Evolutionary conservation across 495 filamentous ascomycete genomes (phyloP).

Genomic region (Trichoderma gamsii): DNA sequence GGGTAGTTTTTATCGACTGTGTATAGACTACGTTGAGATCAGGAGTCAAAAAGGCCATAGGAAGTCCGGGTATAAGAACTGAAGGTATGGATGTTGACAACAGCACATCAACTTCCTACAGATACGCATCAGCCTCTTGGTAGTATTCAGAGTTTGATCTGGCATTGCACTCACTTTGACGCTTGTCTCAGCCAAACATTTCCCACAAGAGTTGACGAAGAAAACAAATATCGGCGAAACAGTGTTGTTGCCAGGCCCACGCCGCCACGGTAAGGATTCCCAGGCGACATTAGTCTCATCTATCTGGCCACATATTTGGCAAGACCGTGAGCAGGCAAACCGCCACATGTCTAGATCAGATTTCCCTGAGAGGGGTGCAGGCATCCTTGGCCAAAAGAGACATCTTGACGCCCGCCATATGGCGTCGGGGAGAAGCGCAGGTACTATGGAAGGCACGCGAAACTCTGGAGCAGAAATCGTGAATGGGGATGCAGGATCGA

Average conservation of each 20-base stretch:
- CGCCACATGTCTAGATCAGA: slow-evolving; percentile 61
- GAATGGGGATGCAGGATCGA: slow-evolving; percentile 38
- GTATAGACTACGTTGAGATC: slow-evolving; percentile 51
- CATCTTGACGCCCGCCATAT: slow-evolving; percentile 58
- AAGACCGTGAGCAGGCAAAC: slow-evolving; percentile 45
- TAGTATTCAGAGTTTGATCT: slow-evolving; percentile 16
- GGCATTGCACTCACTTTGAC: slow-evolving; percentile 48
- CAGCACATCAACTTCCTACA: slow-evolving; percentile 60
- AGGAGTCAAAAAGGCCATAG: slow-evolving; percentile 56
- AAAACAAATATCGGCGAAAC: slow-evolving; percentile 61
- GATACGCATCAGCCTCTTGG: slow-evolving; percentile 18
- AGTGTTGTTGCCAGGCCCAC: slow-evolving; percentile 46
- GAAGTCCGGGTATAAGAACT: slow-evolving; percentile 52
- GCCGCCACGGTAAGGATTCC: slow-evolving; percentile 38
- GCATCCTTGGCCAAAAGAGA: slow-evolving; percentile 49
- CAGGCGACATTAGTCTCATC: slow-evolving; percentile 17
- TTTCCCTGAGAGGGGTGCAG: slow-evolving; percentile 46
- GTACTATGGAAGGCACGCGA: slow-evolving; percentile 14
- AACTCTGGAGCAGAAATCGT: slow-evolving; percentile 23
- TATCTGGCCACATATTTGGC: slow-evolving; percentile 47
- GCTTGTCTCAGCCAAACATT: slow-evolving; percentile 51
- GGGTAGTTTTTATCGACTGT: slow-evolving; percentile 41
- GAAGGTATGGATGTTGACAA: slow-evolving; percentile 52
- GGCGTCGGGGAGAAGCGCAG: slow-evolving; percentile 39
- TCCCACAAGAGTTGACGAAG: slow-evolving; percentile 52